Evolutionary conservation across 306 rosid species (phyloP).

Genomic region (Prunus fruticosa): DNA sequence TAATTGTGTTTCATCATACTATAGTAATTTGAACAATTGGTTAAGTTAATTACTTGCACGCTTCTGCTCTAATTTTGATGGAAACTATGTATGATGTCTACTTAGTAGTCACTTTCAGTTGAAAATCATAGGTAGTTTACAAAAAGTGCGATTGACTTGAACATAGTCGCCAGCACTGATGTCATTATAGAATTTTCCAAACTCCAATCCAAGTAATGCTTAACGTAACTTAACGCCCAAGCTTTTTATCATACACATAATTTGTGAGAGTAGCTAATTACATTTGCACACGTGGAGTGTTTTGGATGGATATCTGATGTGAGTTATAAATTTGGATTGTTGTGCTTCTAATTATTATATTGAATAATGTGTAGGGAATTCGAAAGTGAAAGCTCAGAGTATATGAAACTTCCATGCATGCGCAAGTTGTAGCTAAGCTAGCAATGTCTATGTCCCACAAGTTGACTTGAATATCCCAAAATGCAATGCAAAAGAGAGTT

Average conservation of each 20-base stretch:
- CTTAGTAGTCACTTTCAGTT: slow-evolving; percentile 1
- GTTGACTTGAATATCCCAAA: slow-evolving; percentile 29
- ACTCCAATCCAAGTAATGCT: slow-evolving; percentile 5
- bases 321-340: background rate
- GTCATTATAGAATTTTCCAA: slow-evolving; percentile 3
- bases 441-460: slow-evolving; percentile 16
- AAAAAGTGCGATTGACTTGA: background rate
- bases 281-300: slow-evolving; percentile 8
- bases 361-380: background rate
- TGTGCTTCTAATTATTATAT: background rate
- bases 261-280: background rate
- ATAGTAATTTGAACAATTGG: background rate
- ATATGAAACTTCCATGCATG: slow-evolving; percentile 28
- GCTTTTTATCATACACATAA: background rate
- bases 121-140: background rate
- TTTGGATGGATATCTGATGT: slow-evolving; percentile 11
- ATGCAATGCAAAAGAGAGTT: background rate
- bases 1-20: background rate
- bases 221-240: background rate
- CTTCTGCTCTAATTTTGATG: background rate
- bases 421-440: background rate
- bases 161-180: slow-evolving; percentile 14
- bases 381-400: slow-evolving; percentile 16
- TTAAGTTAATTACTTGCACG: background rate
- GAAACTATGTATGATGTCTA: no score